phyloP scores from a whole-genome alignment of 345 rosid species.

The Limnanthes douglasii region DNA sequence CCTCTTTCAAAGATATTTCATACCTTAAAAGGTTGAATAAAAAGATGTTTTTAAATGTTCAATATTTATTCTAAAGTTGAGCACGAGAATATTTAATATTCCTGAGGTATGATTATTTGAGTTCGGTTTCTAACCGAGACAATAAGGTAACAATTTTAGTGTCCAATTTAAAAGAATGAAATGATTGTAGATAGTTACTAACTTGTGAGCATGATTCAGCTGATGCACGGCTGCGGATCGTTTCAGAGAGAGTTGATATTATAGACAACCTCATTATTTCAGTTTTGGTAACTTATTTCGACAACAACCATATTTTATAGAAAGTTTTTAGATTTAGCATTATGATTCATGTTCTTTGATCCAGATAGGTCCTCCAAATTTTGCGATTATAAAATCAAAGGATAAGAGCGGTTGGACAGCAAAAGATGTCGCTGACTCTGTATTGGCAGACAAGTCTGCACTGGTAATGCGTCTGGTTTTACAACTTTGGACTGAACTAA shows the following conservation, averaged over 20 bases:
- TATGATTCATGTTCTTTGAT: slow-evolving; percentile 21
- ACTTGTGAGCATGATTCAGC: slow-evolving; percentile 26
- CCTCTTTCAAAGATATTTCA: no score
- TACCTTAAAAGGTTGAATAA: no score
- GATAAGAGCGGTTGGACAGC: slow-evolving; percentile 79
- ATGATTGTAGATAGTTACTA: no score
- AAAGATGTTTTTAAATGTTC: no score
- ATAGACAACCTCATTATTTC: slow-evolving; percentile 75
- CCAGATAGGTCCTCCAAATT: slow-evolving; percentile 97
- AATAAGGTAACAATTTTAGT: no score
- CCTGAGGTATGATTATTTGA: no score
- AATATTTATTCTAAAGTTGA: no score
- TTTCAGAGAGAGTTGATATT: slow-evolving; percentile 81
- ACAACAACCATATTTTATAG: slow-evolving; percentile 2
- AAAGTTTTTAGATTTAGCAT: slow-evolving; percentile 4
- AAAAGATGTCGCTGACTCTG: slow-evolving; percentile 87
- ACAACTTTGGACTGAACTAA: slow-evolving; percentile 3
- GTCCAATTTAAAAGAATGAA: no score
- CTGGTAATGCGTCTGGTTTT: slow-evolving; percentile 33
- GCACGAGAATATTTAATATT: no score
- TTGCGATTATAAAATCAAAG: slow-evolving; percentile 48
- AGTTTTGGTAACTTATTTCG: slow-evolving; percentile 49
- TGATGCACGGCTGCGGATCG: slow-evolving; percentile 86
- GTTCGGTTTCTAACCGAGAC: no score
- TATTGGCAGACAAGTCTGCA: slow-evolving; percentile 81